Evolutionary conservation across 345 rosid species (phyloP), one percentile per base, ranked within the genome.

Genomic region (Sisymbrium altissimum): DNA sequence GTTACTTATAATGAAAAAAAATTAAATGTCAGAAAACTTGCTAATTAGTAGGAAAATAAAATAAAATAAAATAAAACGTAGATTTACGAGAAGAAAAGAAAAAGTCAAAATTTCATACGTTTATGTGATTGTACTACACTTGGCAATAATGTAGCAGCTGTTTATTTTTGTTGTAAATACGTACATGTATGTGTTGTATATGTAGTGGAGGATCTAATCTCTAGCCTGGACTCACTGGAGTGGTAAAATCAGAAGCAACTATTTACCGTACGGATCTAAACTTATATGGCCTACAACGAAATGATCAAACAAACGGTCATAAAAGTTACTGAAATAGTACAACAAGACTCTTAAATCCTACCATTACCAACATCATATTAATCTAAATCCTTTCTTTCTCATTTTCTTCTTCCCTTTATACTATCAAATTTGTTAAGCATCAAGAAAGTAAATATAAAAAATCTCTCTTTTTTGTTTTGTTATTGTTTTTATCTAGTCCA

Each of bases 61-160:
- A 18, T 5, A 61, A 53, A 18, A 21, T 0, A 43, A 7, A 54
- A 2, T 9, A 30, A 59, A 61, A 44, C 7, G 3, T 30, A 30
- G 9, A 30, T 13, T 41, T 7, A 23, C 15, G 9, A 38, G 60
- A 27, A 55, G 29, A 18, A 55, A 43, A 41, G 5, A 41, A 55
- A 25, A 23, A 3, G 15, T 29, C 25, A 43, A 23, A 64, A n/a
- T 1, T 38, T 74, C 8, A 32, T 40, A 67, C 11, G 40, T 75
- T n/a, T 46, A 15, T 14, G 50, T 43, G 27, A 68, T 61, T 52
- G 79, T 75, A 75, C 74, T 50, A 50, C 32, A 68, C 15, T 49
- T 75, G 55, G 69, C 79, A 75, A 75, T 75, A 68, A 61, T 68
- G 74, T 14, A 61, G 63, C 56, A 68, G 49, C 15, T 68, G 62